Evolutionary conservation across 164 flowering plant genomes (phyloP).

Genomic region (Sedum album): DNA sequence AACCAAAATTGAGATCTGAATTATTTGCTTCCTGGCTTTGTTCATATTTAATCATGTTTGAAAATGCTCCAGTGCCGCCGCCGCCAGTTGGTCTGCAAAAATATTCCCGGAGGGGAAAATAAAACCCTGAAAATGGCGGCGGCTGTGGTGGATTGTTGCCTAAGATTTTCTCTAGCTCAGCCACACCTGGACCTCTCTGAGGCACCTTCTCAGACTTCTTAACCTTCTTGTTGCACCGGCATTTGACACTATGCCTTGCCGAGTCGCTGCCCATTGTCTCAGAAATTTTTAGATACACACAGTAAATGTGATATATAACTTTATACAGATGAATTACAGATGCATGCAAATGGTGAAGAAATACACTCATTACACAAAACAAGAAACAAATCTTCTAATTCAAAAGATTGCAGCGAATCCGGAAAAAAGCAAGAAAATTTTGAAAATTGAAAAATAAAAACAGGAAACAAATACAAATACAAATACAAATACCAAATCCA

Average conservation of each 20-base stretch:
- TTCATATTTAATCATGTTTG: neutral
- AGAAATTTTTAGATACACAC: no score
- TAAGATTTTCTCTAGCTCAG: neutral
- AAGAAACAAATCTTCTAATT: slow-evolving; percentile 2
- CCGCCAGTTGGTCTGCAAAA: neutral
- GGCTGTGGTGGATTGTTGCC: neutral
- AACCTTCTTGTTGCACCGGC: neutral
- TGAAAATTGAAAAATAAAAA: neutral
- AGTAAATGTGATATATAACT: neutral
- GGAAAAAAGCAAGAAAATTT: neutral
- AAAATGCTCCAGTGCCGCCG: neutral
- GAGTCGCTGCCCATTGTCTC: neutral
- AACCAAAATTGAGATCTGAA: neutral
- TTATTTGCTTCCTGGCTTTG: neutral
- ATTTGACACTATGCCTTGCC: neutral
- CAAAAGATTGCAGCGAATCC: neutral
- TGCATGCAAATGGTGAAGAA: slow-evolving; percentile 1
- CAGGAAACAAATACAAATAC: neutral
- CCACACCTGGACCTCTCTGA: slow-evolving; percentile 4
- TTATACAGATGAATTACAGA: neutral
- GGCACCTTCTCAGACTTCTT: neutral
- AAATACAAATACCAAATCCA: no score
- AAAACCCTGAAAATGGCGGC: neutral
- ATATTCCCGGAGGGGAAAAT: neutral
- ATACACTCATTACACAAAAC: neutral